These are phyloP conservation scores for Solanum tarijense DNA, from an alignment of 257 asterid species.

Conservation along the genomic window DNA sequence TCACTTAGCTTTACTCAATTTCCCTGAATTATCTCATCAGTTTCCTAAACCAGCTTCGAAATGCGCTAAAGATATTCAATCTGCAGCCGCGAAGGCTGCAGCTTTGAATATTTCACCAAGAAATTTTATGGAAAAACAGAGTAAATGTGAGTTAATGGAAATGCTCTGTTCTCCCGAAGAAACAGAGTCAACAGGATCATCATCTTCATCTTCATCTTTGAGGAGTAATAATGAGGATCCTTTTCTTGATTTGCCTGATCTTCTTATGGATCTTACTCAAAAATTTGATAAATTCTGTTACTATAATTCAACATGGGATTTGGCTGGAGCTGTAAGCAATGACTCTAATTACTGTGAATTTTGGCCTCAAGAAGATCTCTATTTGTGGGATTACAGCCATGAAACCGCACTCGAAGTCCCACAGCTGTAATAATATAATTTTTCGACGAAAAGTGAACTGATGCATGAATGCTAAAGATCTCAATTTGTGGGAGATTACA, in stretches of 20 bases:
- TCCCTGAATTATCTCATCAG: constrained; percentile 24
- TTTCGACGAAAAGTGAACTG: neutral
- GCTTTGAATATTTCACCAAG: constrained; percentile 1
- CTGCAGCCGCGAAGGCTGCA: constrained; percentile 35
- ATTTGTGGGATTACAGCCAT: constrained; percentile 9
- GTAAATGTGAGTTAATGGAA: neutral
- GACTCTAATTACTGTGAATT: constrained; percentile 1
- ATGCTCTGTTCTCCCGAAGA: constrained; percentile 2
- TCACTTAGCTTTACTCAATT: constrained; percentile 29
- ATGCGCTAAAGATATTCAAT: constrained; percentile 31
- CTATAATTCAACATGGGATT: constrained; percentile 1
- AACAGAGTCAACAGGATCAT: constrained; percentile 2
- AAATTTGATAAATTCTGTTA: constrained; percentile 8
- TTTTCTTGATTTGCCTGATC: constrained; percentile 53
- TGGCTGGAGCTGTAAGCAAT: neutral
- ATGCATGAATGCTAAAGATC: neutral
- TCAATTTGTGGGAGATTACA: neutral
- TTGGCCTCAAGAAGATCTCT: constrained; percentile 19
- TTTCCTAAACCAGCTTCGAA: constrained; percentile 30
- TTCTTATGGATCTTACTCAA: constrained; percentile 14
- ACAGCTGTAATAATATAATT: neutral
- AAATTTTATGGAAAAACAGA: neutral
- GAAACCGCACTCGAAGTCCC: neutral
- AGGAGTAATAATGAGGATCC: constrained; percentile 26
- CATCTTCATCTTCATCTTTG: neutral